Evolutionary conservation across 1,284 basidiomycete species (phyloP).

Genomic region (Sutorius eximius): DNA sequence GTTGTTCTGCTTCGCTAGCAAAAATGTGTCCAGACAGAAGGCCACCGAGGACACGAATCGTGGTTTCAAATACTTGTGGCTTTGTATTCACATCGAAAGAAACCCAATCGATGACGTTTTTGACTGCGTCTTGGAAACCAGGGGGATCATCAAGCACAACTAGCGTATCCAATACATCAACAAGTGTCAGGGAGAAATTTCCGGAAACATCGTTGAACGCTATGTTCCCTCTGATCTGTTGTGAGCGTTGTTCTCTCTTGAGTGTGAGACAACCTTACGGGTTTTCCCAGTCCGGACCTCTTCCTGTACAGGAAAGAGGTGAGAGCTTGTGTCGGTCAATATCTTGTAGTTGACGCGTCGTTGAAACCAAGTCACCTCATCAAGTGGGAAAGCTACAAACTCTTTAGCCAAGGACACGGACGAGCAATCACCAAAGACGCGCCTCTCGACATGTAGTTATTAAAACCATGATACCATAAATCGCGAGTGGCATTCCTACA

Average conservation of each 20-base stretch:
- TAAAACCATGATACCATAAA: constrained; percentile 82
- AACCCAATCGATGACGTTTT: constrained; percentile 73
- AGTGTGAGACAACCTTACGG: constrained; percentile 51
- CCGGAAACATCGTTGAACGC: constrained; percentile 84
- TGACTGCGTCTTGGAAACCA: constrained; percentile 77
- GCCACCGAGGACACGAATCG: constrained; percentile 86
- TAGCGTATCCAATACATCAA: constrained; percentile 82
- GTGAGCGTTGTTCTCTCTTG: constrained; percentile 9
- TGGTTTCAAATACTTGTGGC: constrained; percentile 91
- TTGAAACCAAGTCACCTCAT: constrained; percentile 54
- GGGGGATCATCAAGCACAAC: constrained; percentile 71
- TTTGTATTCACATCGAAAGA: constrained; percentile 87
- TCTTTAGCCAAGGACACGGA: constrained; percentile 6
- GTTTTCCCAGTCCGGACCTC: constrained; percentile 78
- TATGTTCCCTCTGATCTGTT: constrained; percentile 54
- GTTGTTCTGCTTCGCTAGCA: constrained; percentile 61
- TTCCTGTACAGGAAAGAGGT: constrained; percentile 82
- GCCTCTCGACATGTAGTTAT: constrained; percentile 80
- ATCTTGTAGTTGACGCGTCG: background rate
- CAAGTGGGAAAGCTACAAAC: constrained; percentile 71
- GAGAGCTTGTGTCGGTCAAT: constrained; percentile 55
- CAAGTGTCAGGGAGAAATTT: constrained; percentile 80
- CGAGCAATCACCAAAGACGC: constrained; percentile 24
- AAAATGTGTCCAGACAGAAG: constrained; percentile 85
- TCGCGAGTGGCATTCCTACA: constrained; percentile 66